phyloP scores from a whole-genome alignment of 805 yeast genomes.

The Wickerhamomyces subpelliculosus region DNA sequence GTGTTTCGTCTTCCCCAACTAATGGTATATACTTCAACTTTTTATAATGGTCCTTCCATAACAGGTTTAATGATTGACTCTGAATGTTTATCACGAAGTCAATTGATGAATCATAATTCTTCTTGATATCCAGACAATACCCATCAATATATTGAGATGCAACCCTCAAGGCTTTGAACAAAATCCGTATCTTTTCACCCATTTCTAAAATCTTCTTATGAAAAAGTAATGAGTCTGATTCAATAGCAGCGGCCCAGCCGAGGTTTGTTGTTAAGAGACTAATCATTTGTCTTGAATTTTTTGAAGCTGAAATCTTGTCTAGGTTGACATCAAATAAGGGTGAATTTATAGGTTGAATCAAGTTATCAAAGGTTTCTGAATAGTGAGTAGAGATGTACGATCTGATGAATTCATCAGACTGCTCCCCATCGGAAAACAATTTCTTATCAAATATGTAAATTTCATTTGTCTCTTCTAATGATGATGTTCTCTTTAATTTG shows the following conservation, averaged over 20 bases:
- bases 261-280: conserved; percentile 36
- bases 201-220: conserved; percentile 24
- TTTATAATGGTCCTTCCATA: conserved; percentile 12
- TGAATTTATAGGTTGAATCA: conserved; percentile 29
- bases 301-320: conserved; percentile 8
- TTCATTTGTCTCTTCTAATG: conserved; percentile 44
- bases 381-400: conserved; percentile 9
- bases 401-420: conserved; percentile 11
- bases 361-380: conserved; percentile 7
- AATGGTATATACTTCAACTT: conserved; percentile 6
- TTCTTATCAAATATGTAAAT: conserved; percentile 60
- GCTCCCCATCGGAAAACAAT: conserved; percentile 36
- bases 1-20: conserved; percentile 1
- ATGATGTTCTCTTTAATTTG: conserved; percentile 35
- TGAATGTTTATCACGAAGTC: conserved; percentile 32
- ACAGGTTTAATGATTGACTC: conserved; percentile 30
- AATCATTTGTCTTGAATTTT: conserved; percentile 16
- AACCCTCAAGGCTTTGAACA: conserved; percentile 40
- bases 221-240: conserved; percentile 31
- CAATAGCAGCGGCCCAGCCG: conserved; percentile 46
- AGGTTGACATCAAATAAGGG: conserved; percentile 26
- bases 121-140: conserved; percentile 43
- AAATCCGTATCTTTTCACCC: conserved; percentile 28
- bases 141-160: conserved; percentile 43
- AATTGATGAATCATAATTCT: conserved; percentile 31